phyloP scores from a whole-genome alignment of 2,329 filamentous ascomycete species.

The Fusarium xyrophilum region DNA sequence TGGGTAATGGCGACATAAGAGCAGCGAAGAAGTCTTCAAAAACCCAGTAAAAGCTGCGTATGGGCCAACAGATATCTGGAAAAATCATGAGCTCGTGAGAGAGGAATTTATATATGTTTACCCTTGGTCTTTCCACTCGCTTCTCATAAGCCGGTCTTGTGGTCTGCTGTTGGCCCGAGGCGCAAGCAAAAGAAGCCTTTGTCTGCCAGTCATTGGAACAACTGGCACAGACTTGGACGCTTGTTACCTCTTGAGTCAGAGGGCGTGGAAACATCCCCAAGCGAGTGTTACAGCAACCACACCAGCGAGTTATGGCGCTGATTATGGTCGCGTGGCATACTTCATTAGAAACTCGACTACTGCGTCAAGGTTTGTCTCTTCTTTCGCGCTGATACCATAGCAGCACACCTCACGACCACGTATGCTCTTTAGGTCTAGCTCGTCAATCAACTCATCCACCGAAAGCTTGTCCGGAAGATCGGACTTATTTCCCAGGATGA shows the following conservation, averaged over 20 bases:
- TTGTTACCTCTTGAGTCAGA: slow-evolving; percentile 1
- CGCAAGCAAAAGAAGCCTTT: slow-evolving; percentile 3
- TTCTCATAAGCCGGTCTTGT: slow-evolving; percentile 24
- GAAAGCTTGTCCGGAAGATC: slow-evolving; percentile 90
- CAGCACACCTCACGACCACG: slow-evolving; percentile 94
- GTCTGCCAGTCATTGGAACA: background rate
- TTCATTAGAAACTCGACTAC: slow-evolving; percentile 97
- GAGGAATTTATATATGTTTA: slow-evolving; percentile 45
- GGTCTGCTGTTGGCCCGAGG: slow-evolving; percentile 11
- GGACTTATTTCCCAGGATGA: slow-evolving; percentile 97
- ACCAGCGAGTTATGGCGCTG: slow-evolving; percentile 8
- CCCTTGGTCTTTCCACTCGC: slow-evolving; percentile 33
- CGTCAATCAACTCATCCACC: slow-evolving; percentile 94
- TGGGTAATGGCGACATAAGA: slow-evolving; percentile 19
- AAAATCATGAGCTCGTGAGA: slow-evolving; percentile 48
- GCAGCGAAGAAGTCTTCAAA: slow-evolving; percentile 38
- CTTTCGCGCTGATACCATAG: slow-evolving; percentile 98
- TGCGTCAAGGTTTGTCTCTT: slow-evolving; percentile 97
- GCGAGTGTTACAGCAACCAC: slow-evolving; percentile 16
- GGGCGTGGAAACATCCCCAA: slow-evolving; percentile 9
- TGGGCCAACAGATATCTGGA: slow-evolving; percentile 35
- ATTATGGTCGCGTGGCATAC: slow-evolving; percentile 72
- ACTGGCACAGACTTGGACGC: background rate
- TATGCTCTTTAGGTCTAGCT: slow-evolving; percentile 87
- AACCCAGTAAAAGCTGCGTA: slow-evolving; percentile 27